phyloP scores from a whole-genome alignment of 2,329 filamentous ascomycete species.

The Talaromyces islandicus region DNA sequence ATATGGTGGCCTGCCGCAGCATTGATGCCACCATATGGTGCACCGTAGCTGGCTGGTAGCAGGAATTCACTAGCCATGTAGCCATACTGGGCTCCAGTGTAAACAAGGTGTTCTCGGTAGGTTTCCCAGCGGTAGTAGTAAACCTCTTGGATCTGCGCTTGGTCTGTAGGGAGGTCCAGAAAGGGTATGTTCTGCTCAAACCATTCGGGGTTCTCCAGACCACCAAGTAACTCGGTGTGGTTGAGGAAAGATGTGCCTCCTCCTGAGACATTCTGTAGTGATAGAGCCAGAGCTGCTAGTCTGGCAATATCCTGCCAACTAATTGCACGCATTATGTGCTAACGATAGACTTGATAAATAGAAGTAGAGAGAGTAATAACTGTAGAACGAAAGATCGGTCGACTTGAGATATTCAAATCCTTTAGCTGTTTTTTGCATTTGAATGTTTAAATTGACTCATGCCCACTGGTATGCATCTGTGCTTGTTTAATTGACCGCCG shows the following conservation, averaged over 20 bases:
- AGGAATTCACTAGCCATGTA: conserved; percentile 44
- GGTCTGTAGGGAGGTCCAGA: background rate
- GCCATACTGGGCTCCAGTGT: conserved; percentile 32
- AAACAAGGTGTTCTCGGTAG: conserved; percentile 40
- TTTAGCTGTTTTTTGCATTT: background rate
- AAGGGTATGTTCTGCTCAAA: background rate
- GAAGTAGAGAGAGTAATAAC: background rate
- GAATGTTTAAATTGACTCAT: background rate
- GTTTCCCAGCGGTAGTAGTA: conserved; percentile 44
- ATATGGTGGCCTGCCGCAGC: conserved; percentile 42
- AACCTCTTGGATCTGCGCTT: conserved; percentile 24
- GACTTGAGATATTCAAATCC: background rate
- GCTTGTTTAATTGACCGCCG: background rate
- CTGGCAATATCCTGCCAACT: background rate
- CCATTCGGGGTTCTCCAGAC: background rate
- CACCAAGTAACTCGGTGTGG: background rate
- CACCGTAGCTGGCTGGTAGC: conserved; percentile 38
- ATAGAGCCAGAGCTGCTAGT: background rate
- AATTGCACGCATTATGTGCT: background rate
- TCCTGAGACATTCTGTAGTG: background rate
- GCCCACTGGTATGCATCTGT: background rate
- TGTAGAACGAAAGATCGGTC: background rate
- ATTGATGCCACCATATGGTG: conserved; percentile 39
- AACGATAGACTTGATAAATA: background rate
- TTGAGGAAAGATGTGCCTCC: background rate